Conservation (phyloP, 331 rosid species). For the Malus hybrid region DNA sequence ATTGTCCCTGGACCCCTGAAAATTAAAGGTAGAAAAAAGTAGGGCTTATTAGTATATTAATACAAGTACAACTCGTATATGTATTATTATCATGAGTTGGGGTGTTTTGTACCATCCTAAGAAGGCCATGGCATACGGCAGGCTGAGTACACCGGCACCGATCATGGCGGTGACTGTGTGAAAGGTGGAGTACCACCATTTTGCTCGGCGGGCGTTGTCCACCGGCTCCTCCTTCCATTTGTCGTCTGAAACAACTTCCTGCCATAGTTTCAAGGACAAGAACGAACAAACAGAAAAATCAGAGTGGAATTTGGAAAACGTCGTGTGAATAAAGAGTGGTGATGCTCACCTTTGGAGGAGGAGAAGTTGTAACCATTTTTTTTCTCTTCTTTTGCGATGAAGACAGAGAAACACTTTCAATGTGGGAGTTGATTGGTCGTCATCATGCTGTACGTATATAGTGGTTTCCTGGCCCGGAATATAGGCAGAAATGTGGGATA, state of each 20-base stretch:
- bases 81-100: too few species aligned
- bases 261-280: neutral
- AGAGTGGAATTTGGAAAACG: neutral
- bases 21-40: neutral
- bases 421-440: constrained; percentile 14
- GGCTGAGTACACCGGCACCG: constrained; percentile 84
- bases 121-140: constrained; percentile 85
- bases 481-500: constrained; percentile 4
- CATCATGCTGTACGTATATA: constrained; percentile 24
- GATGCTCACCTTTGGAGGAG: constrained; percentile 32
- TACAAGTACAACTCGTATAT: too few species aligned
- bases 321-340: neutral
- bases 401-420: constrained; percentile 12
- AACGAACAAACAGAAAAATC: neutral
- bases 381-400: neutral
- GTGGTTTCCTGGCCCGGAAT: constrained; percentile 21
- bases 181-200: constrained; percentile 94
- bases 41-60: neutral
- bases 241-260: constrained; percentile 32
- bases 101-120: constrained; percentile 59
- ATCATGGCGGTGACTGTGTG: constrained; percentile 88
- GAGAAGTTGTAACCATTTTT: constrained; percentile 42
- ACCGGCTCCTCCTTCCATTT: constrained; percentile 40
- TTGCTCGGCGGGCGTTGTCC: constrained; percentile 50
- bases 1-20: constrained; percentile 84